phyloP scores from a whole-genome alignment of 2,329 filamentous ascomycete species.

The Sarocladiaceae sp. region DNA sequence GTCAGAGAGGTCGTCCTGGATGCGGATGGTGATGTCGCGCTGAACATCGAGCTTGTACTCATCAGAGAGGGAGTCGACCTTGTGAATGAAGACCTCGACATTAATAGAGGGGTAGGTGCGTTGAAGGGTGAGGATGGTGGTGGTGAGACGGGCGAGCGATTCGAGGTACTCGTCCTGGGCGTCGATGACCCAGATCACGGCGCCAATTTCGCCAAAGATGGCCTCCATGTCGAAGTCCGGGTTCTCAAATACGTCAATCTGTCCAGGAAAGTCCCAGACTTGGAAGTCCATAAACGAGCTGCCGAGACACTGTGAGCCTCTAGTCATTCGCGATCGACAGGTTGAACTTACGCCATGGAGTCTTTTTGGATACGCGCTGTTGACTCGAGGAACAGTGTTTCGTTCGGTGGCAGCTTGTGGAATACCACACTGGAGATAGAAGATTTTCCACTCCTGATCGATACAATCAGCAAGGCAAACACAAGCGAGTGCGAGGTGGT shows the following conservation, averaged over 20 bases:
- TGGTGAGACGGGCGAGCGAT: slow-evolving; percentile 78
- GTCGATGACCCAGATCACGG: slow-evolving; percentile 97
- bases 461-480: not conserved
- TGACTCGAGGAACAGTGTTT: slow-evolving; percentile 92
- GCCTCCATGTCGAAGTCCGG: slow-evolving; percentile 84
- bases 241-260: slow-evolving; percentile 83
- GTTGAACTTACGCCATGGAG: slow-evolving; percentile 72
- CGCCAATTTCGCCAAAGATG: slow-evolving; percentile 90
- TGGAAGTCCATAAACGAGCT: slow-evolving; percentile 99
- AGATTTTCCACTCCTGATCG: slow-evolving; percentile 82
- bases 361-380: slow-evolving; percentile 93
- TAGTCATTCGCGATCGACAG: slow-evolving; percentile 7
- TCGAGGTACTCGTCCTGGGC: slow-evolving; percentile 97
- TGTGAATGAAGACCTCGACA: slow-evolving; percentile 98
- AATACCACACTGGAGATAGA: slow-evolving; percentile 99
- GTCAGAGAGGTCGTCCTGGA: slow-evolving; percentile 92
- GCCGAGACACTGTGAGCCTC: not conserved
- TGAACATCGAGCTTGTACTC: slow-evolving; percentile 96
- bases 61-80: slow-evolving; percentile 94
- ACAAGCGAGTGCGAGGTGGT: slow-evolving; percentile 8
- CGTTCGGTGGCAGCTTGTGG: slow-evolving; percentile 91
- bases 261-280: slow-evolving; percentile 94
- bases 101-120: slow-evolving; percentile 88
- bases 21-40: slow-evolving; percentile 91
- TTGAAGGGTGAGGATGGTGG: slow-evolving; percentile 83